phyloP scores from a whole-genome alignment of 768 basidiomycete species.

The Podaxis sp. region DNA sequence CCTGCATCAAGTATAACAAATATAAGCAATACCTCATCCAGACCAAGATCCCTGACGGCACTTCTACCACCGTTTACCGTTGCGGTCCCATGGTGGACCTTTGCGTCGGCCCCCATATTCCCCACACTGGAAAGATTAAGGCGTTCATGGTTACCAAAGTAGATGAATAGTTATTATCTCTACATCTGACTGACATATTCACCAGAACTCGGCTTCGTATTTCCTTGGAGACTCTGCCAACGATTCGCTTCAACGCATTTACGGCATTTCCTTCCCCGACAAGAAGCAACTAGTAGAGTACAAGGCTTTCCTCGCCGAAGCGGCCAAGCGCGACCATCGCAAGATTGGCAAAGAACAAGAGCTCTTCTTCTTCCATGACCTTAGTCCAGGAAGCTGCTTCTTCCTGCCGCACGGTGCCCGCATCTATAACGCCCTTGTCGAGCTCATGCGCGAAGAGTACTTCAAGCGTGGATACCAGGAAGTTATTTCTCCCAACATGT shows the following conservation, averaged over 20 bases:
- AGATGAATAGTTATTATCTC: not conserved
- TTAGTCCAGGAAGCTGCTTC: slow-evolving; percentile 93
- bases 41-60: slow-evolving; percentile 92
- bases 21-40: slow-evolving; percentile 97
- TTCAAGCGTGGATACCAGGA: slow-evolving; percentile 95
- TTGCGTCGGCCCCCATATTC: slow-evolving; percentile 96
- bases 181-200: not conserved
- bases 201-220: slow-evolving; percentile 93
- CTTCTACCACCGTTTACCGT: slow-evolving; percentile 95
- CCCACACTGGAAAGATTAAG: slow-evolving; percentile 97
- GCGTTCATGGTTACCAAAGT: slow-evolving; percentile 96
- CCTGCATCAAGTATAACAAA: slow-evolving; percentile 82
- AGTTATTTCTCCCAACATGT: slow-evolving; percentile 99
- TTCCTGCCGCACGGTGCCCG: slow-evolving; percentile 96
- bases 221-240: slow-evolving; percentile 93
- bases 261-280: slow-evolving; percentile 99
- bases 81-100: slow-evolving; percentile 99
- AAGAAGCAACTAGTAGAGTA: slow-evolving; percentile 92
- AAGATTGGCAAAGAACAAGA: slow-evolving; percentile 99
- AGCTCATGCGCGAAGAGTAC: slow-evolving; percentile 94
- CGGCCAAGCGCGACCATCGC: slow-evolving; percentile 96
- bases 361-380: slow-evolving; percentile 96
- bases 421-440: slow-evolving; percentile 91
- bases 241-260: slow-evolving; percentile 93
- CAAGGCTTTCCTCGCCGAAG: slow-evolving; percentile 94